A percentile compares a stretch with the other conserved stretches of the same genome.
These are phyloP conservation scores for Pulveroboletus sp. DNA, from an alignment of 768 basidiomycete species.

Conservation along the genomic window DNA sequence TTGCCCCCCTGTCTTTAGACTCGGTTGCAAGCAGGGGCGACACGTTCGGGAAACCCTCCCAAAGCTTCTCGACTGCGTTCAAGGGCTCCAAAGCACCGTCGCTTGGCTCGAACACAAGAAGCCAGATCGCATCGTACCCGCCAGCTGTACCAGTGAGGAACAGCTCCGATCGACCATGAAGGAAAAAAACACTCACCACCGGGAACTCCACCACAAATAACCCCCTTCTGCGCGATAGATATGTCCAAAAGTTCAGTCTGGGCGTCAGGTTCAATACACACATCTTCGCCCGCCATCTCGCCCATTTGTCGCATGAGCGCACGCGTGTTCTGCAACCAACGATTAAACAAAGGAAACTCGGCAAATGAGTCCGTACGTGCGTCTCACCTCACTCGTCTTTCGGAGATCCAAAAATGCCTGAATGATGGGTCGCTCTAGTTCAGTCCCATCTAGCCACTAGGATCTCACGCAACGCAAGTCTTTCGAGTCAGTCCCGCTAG, in stretches of 20 bases:
- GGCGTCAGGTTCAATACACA: conserved; percentile 86
- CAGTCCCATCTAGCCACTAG: conserved; percentile 42
- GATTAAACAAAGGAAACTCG: neutral
- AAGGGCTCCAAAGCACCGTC: conserved; percentile 47
- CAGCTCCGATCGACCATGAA: neutral
- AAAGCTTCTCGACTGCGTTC: conserved; percentile 60
- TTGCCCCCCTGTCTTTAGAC: conserved; percentile 61
- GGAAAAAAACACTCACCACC: conserved; percentile 59
- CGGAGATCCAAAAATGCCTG: conserved; percentile 56
- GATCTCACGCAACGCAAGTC: neutral
- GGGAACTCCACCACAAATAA: conserved; percentile 93
- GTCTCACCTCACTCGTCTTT: conserved; percentile 51
- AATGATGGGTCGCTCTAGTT: conserved; percentile 34
- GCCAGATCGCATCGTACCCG: conserved; percentile 95
- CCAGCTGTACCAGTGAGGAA: conserved; percentile 56
- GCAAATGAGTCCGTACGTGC: neutral
- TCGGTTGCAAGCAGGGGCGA: conserved; percentile 70
- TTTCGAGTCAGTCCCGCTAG: neutral
- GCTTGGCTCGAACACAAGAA: conserved; percentile 69
- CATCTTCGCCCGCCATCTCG: conserved; percentile 46
- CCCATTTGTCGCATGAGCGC: conserved; percentile 84
- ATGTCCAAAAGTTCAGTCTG: conserved; percentile 81
- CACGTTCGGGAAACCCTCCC: conserved; percentile 59
- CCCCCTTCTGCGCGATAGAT: conserved; percentile 73
- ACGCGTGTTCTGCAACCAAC: conserved; percentile 58